These are phyloP conservation scores for Bruguiera gymnorhiza DNA, from an alignment of 345 rosid genomes.

Conservation along the genomic window DNA sequence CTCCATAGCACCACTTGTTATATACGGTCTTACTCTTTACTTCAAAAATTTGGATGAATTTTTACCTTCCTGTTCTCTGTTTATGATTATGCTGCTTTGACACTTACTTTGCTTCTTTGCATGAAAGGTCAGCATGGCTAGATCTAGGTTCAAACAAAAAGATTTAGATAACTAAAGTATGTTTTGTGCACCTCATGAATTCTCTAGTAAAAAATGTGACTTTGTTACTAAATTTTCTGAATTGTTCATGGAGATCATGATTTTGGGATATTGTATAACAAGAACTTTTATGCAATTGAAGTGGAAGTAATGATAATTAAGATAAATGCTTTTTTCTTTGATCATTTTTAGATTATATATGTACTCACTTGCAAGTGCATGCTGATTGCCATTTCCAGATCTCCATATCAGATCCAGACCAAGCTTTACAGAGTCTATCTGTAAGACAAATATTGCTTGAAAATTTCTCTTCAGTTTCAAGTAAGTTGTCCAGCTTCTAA, in stretches of 20 bases:
- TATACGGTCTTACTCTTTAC: conserved; percentile 1
- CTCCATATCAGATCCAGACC: conserved; percentile 39
- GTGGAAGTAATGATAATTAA: not conserved
- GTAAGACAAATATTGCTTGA: conserved; percentile 45
- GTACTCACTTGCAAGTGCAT: conserved; percentile 13
- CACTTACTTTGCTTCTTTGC: not conserved
- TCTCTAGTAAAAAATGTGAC: too few relatives aligned
- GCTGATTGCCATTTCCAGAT: conserved; percentile 39
- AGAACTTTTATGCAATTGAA: not conserved
- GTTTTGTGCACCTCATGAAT: not conserved
- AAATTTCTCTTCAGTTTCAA: conserved; percentile 6
- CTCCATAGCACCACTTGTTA: not conserved
- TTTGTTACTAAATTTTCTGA: not conserved
- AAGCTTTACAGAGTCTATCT: conserved; percentile 61
- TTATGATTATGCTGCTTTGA: not conserved
- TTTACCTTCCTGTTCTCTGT: not conserved
- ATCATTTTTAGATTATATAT: not conserved
- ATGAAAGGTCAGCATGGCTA: not conserved
- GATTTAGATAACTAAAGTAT: not conserved
- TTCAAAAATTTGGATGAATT: not conserved
- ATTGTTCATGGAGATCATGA: too few relatives aligned
- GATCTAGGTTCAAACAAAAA: not conserved
- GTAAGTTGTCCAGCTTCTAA: conserved; percentile 27
- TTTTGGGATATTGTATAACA: not conserved
- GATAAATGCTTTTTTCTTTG: not conserved